These are phyloP conservation scores for Ophiostoma novo-ulmi DNA, from an alignment of 2,329 filamentous ascomycete genomes.

Conservation along the genomic window DNA sequence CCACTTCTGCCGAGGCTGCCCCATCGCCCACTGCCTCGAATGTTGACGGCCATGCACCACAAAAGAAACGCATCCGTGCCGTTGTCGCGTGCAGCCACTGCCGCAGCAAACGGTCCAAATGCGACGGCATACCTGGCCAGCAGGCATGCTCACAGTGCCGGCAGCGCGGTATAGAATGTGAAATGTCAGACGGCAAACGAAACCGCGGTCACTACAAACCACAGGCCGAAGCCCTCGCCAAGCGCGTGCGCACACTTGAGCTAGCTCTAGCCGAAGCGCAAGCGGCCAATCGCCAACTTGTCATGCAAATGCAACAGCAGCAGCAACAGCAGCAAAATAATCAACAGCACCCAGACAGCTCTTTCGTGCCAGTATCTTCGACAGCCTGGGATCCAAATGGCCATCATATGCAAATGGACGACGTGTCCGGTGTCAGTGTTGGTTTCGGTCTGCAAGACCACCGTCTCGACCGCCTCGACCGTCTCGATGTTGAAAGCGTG, in stretches of 20 bases:
- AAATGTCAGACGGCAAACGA: slow-evolving; percentile 24
- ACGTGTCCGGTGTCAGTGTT: slow-evolving; percentile 2
- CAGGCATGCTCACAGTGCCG: slow-evolving; percentile 20
- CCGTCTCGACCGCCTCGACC: neutral
- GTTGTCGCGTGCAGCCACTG: slow-evolving; percentile 25
- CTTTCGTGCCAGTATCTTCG: neutral
- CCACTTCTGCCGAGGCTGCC: neutral
- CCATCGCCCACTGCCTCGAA: neutral
- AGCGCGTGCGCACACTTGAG: slow-evolving; percentile 18
- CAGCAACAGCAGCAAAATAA: neutral
- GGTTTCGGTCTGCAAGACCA: slow-evolving; percentile 13
- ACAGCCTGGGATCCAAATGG: slow-evolving; percentile 4
- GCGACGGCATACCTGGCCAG: slow-evolving; percentile 24
- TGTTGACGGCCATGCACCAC: neutral
- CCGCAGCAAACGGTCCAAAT: slow-evolving; percentile 23
- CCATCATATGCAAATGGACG: slow-evolving; percentile 16
- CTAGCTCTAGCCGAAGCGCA: slow-evolving; percentile 20
- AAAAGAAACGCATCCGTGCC: slow-evolving; percentile 23
- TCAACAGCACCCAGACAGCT: neutral
- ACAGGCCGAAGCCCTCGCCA: slow-evolving; percentile 22
- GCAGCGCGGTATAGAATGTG: slow-evolving; percentile 22
- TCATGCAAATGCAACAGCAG: slow-evolving; percentile 11
- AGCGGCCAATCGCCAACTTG: slow-evolving; percentile 15
- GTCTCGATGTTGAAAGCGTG: slow-evolving; percentile 3
- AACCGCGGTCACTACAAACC: slow-evolving; percentile 26